A percentile compares a stretch with the other conserved stretches of the same genome.
Evolutionary conservation across 495 filamentous ascomycete genomes (phyloP).

Genomic region (Tuber melanosporum): DNA sequence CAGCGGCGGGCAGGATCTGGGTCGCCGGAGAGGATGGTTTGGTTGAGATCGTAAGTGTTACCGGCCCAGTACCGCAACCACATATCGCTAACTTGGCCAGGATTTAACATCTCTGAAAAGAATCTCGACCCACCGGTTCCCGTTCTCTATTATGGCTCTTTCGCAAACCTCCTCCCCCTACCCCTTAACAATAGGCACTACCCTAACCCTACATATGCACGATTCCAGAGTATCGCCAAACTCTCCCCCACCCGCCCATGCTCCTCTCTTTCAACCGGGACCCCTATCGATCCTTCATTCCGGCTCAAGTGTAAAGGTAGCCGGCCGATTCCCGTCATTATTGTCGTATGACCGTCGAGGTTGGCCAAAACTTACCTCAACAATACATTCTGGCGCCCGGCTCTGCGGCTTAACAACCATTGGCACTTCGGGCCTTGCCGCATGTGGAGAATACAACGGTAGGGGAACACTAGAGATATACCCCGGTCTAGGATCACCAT

Average conservation of each 20-base stretch:
- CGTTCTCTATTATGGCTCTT: constrained; percentile 75
- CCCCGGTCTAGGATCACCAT: constrained; percentile 45
- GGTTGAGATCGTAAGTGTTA: constrained; percentile 30
- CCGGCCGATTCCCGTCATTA: constrained; percentile 83
- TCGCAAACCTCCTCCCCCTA: constrained; percentile 66
- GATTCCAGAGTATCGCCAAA: constrained; percentile 56
- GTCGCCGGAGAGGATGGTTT: constrained; percentile 33
- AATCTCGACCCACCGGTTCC: constrained; percentile 64
- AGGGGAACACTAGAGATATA: constrained; percentile 89
- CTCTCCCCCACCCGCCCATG: constrained; percentile 43
- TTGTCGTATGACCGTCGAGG: constrained; percentile 81
- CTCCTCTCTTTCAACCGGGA: constrained; percentile 70
- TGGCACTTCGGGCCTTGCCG: constrained; percentile 58
- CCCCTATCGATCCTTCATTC: constrained; percentile 78
- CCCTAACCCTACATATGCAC: constrained; percentile 72
- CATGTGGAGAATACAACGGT: constrained; percentile 90
- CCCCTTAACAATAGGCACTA: constrained; percentile 81
- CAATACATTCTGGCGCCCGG: constrained; percentile 75
- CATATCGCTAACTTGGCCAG: constrained; percentile 10
- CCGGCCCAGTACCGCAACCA: neutral
- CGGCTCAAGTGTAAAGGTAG: constrained; percentile 63
- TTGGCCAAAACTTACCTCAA: constrained; percentile 70
- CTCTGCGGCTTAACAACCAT: constrained; percentile 71
- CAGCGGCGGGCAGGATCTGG: constrained; percentile 19
- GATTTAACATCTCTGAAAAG: constrained; percentile 64